Evolutionary conservation across 305 asterid species (phyloP).

Genomic region (Plantago rigida): DNA sequence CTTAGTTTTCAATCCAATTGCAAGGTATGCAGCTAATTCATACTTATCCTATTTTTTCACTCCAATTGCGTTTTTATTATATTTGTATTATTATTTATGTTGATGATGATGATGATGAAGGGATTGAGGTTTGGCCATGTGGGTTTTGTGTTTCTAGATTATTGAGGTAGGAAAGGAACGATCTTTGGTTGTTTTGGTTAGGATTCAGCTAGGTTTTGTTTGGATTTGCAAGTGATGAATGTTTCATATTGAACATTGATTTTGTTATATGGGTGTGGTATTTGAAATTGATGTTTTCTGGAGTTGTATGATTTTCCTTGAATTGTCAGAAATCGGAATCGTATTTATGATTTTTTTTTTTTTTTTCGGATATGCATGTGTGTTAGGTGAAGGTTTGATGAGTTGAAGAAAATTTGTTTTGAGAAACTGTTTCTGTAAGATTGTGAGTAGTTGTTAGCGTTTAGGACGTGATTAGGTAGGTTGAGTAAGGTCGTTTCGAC

Average conservation of each 20-base stretch:
- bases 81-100: too few species aligned
- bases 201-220: not conserved
- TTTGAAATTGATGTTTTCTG: too few species aligned
- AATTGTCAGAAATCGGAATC: too few species aligned
- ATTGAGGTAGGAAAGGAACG: not conserved
- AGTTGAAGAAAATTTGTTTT: too few species aligned
- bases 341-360: not conserved
- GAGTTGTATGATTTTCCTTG: too few species aligned
- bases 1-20: conserved; percentile 1
- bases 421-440: too few species aligned
- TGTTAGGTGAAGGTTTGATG: too few species aligned
- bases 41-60: not conserved
- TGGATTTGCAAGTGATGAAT: not conserved
- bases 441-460: too few species aligned
- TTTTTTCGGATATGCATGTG: not conserved
- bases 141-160: not conserved
- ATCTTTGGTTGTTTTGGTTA: not conserved
- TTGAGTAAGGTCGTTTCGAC: not conserved
- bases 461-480: not conserved
- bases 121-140: not conserved
- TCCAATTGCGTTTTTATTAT: too few species aligned
- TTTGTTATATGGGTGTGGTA: not conserved
- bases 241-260: not conserved
- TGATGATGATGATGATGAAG: not conserved
- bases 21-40: not conserved